phyloP scores from a whole-genome alignment of 352 stramenopile species.

The Globisporangium paddicum region DNA sequence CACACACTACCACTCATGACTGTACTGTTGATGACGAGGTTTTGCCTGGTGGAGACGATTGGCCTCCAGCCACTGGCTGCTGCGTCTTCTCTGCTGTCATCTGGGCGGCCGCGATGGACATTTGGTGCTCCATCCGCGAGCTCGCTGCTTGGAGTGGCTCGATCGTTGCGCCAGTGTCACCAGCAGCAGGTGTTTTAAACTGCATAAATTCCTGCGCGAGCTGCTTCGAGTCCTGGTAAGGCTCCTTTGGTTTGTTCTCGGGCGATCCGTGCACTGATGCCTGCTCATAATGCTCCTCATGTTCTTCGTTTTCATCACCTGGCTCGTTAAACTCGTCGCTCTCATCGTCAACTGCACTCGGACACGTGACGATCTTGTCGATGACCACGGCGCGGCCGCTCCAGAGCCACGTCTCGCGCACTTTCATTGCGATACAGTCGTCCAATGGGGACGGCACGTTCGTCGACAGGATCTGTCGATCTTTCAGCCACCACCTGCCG shows the following conservation, averaged over 20 bases:
- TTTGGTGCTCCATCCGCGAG: constrained; percentile 11
- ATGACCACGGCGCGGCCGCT: constrained; percentile 51
- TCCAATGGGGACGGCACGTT: constrained; percentile 23
- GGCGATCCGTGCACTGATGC: neutral
- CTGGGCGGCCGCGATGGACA: constrained; percentile 1
- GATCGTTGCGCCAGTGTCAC: neutral
- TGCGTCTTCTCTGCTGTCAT: neutral
- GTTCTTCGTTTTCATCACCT: neutral
- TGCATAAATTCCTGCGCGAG: constrained; percentile 3
- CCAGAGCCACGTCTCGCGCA: constrained; percentile 63
- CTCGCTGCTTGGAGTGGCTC: neutral
- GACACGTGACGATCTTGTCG: constrained; percentile 54
- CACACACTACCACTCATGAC: too few relatives aligned
- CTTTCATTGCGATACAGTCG: constrained; percentile 38
- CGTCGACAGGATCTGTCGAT: constrained; percentile 48
- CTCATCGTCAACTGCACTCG: neutral
- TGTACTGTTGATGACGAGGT: neutral
- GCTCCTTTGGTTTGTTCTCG: neutral
- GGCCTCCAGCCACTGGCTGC: neutral
- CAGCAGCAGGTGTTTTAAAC: neutral
- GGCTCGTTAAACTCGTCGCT: neutral
- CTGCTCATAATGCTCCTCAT: neutral
- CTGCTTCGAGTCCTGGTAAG: constrained; percentile 5
- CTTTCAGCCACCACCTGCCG: constrained; percentile 67
- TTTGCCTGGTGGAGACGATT: neutral